phyloP scores from a whole-genome alignment of 2,329 filamentous ascomycete genomes.

The Hysterium pulicare region DNA sequence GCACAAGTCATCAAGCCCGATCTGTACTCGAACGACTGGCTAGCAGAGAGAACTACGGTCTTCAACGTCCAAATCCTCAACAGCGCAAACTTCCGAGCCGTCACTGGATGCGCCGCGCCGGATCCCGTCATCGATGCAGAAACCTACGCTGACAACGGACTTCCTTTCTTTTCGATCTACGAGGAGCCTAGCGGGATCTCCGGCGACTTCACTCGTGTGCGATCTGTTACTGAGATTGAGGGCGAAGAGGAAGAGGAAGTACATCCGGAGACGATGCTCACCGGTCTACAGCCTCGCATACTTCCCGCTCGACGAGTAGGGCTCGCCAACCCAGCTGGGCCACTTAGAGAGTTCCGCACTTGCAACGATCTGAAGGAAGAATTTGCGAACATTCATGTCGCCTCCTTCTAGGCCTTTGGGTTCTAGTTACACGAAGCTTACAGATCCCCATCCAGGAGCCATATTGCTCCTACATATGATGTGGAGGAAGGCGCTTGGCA shows the following conservation, averaged over 20 bases:
- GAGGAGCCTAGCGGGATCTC: slow-evolving; percentile 24
- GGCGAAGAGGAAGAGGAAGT: slow-evolving; percentile 5
- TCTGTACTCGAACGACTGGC: neutral
- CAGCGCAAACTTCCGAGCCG: slow-evolving; percentile 26
- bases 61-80: slow-evolving; percentile 44
- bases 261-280: neutral
- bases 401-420: no score
- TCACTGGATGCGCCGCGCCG: slow-evolving; percentile 37
- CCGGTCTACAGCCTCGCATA: neutral
- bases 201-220: slow-evolving; percentile 24
- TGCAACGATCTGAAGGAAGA: neutral
- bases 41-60: slow-evolving; percentile 18
- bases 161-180: slow-evolving; percentile 38
- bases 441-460: no score
- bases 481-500: no score
- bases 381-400: no score
- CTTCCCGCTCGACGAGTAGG: neutral
- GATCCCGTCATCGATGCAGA: slow-evolving; percentile 32
- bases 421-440: no score
- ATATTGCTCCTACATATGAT: no score
- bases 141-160: slow-evolving; percentile 31
- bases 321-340: neutral
- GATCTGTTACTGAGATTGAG: slow-evolving; percentile 25
- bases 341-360: neutral
- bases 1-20: slow-evolving; percentile 39